Evolutionary conservation across 345 rosid species (phyloP).

Genomic region (Ceriops zippeliana): DNA sequence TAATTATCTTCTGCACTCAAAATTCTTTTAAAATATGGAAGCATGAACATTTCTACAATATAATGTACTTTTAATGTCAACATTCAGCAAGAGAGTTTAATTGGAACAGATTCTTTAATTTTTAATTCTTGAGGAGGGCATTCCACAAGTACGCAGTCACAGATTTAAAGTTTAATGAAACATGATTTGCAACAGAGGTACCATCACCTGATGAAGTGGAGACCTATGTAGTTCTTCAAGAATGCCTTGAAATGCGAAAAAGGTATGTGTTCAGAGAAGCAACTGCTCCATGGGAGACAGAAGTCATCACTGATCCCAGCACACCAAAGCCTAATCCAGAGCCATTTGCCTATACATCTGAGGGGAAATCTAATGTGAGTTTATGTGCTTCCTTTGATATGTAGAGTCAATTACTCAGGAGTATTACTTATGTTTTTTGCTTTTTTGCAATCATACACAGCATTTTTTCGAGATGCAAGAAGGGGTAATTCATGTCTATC

Average conservation of each 20-base stretch:
- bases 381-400: not conserved
- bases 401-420: not conserved
- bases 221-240: conserved; percentile 71
- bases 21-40: not conserved
- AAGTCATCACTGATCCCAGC: conserved; percentile 90
- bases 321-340: conserved; percentile 93
- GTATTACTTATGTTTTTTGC: conserved; percentile 1
- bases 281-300: conserved; percentile 94
- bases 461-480: conserved; percentile 93
- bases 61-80: too few relatives aligned
- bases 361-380: conserved; percentile 78
- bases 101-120: not conserved
- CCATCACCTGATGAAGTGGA: conserved; percentile 88
- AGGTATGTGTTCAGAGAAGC: conserved; percentile 79
- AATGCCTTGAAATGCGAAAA: conserved; percentile 88
- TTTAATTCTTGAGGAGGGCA: not conserved
- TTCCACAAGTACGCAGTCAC: too few relatives aligned
- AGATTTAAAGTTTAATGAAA: too few relatives aligned
- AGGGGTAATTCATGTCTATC: conserved; percentile 92
- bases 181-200: conserved; percentile 41
- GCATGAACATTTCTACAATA: too few relatives aligned
- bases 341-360: conserved; percentile 72
- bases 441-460: conserved; percentile 39
- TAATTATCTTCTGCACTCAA: not conserved
- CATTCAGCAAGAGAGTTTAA: too few relatives aligned